Percentiles rank a stretch among this genome's conserved stretches.
Evolutionary conservation across 345 rosid species (phyloP).

Genomic region (Pugionium dolabratum): DNA sequence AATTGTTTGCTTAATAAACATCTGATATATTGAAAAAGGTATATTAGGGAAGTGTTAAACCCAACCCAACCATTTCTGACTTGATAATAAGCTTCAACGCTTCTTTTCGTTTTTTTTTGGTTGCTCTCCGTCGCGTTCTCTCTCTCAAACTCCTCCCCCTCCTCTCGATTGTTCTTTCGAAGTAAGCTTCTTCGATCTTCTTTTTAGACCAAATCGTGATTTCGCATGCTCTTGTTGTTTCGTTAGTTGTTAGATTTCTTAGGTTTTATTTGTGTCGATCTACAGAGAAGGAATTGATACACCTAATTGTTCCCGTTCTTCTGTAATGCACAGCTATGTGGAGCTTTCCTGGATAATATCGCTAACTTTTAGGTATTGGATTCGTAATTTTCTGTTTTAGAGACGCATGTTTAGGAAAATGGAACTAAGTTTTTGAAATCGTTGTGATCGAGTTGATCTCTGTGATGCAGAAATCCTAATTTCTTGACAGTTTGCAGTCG

Average conservation of each 20-base stretch:
- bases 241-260: not conserved
- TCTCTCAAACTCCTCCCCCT: too few relatives aligned
- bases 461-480: constrained; percentile 10
- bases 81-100: too few relatives aligned
- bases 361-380: constrained; percentile 3
- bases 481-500: not conserved
- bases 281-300: not conserved
- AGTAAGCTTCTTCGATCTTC: too few relatives aligned
- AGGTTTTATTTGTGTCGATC: constrained; percentile 1
- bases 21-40: too few relatives aligned
- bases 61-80: too few relatives aligned
- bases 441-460: constrained; percentile 17
- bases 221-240: not conserved
- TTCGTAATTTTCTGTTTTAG: not conserved
- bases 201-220: not conserved
- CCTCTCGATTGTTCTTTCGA: too few relatives aligned
- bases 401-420: not conserved
- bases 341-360: not conserved
- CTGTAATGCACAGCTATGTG: not conserved
- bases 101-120: too few relatives aligned
- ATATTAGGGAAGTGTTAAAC: too few relatives aligned
- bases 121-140: too few relatives aligned
- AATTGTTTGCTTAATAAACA: too few relatives aligned
- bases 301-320: constrained; percentile 2
- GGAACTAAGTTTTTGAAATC: not conserved